Evolutionary conservation across 208 protist species (phyloP).

Genomic region (Trypanosoma caninum): DNA sequence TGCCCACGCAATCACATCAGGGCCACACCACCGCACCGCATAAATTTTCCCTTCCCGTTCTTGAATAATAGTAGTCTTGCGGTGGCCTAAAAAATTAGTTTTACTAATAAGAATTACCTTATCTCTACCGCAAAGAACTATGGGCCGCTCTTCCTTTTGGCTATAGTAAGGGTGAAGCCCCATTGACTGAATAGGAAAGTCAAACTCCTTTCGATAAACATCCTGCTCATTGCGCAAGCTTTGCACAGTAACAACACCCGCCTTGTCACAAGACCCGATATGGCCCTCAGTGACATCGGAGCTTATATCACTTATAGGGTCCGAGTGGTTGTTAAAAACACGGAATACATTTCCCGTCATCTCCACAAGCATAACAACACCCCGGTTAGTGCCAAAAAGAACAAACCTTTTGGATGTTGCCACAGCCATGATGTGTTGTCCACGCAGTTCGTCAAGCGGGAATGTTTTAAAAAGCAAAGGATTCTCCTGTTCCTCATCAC

Average conservation of each 20-base stretch:
- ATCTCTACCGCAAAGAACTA: slow-evolving; percentile 38
- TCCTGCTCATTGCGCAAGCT: slow-evolving; percentile 30
- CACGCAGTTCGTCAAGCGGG: slow-evolving; percentile 23
- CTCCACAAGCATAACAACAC: slow-evolving; percentile 48
- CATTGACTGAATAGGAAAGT: slow-evolving; percentile 40
- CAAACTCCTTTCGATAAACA: slow-evolving; percentile 43
- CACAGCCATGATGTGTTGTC: slow-evolving; percentile 63
- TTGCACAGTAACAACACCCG: slow-evolving; percentile 45
- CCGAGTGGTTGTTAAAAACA: slow-evolving; percentile 24
- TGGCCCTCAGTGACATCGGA: slow-evolving; percentile 39
- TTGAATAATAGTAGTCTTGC: slow-evolving; percentile 37
- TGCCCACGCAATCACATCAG: slow-evolving; percentile 63
- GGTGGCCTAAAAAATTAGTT: slow-evolving; percentile 43
- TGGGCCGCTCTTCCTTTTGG: slow-evolving; percentile 39
- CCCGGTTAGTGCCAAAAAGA: slow-evolving; percentile 71
- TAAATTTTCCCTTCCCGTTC: slow-evolving; percentile 48
- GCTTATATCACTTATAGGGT: slow-evolving; percentile 68
- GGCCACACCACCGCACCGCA: slow-evolving; percentile 53
- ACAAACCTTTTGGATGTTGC: slow-evolving; percentile 38
- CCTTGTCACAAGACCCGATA: slow-evolving; percentile 53
- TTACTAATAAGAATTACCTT: slow-evolving; percentile 48
- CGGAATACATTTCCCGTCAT: slow-evolving; percentile 13
- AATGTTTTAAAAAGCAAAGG: slow-evolving; percentile 50
- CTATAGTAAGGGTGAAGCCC: slow-evolving; percentile 57
- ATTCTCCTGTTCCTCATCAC: slow-evolving; percentile 34